These are phyloP conservation scores for Corniculantispora saksenae DNA, from an alignment of 2,329 filamentous ascomycete genomes.

Conservation along the genomic window DNA sequence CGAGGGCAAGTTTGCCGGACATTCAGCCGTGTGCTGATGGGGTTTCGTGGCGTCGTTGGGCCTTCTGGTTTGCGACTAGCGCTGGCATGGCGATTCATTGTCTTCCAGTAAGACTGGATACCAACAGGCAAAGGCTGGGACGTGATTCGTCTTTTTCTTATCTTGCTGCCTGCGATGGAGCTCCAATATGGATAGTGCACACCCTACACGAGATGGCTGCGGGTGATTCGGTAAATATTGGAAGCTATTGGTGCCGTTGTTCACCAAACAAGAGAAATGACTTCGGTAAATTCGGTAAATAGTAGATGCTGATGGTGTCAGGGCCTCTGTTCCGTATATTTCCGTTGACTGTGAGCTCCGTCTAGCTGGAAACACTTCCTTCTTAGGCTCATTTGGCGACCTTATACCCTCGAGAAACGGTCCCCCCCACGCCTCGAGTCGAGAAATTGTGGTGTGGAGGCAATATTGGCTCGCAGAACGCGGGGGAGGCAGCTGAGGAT, in stretches of 20 bases:
- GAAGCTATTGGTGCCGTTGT: neutral
- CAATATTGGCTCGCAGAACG: neutral
- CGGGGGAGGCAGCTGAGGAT: neutral
- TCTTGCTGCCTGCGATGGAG: neutral
- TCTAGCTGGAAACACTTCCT: neutral
- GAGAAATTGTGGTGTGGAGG: neutral
- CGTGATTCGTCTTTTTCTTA: conserved; percentile 10
- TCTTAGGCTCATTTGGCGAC: neutral
- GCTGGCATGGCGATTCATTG: conserved; percentile 6
- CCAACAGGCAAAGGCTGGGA: too few species aligned
- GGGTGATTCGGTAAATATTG: neutral
- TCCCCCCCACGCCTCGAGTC: neutral
- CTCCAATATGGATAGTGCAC: too few species aligned
- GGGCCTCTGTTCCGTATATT: neutral
- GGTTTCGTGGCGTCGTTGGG: neutral
- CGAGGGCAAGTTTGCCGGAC: neutral
- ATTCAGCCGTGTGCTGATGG: neutral
- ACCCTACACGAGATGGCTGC: neutral
- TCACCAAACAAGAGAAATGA: neutral
- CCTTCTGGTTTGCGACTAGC: conserved; percentile 3
- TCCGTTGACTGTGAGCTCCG: neutral
- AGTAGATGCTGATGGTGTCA: neutral
- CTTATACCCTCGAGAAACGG: neutral
- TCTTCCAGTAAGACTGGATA: neutral
- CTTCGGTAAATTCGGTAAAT: neutral